Base-by-base conservation (phyloP, 805 yeast genomes). In the Pichia californica region DNA sequence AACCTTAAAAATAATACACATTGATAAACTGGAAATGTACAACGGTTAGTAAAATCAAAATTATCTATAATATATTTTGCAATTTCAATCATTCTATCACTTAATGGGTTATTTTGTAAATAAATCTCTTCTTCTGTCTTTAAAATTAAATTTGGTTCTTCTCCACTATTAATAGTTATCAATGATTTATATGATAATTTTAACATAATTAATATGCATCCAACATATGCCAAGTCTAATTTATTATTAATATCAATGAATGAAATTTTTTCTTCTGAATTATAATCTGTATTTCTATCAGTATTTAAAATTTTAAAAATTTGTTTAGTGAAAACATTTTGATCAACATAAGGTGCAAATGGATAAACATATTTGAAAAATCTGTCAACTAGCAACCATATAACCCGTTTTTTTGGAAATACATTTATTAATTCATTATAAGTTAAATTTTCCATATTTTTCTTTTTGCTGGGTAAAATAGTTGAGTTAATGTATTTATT, bases 51-150 rank as follows among this genome's bases (percentile, higher is more conserved):
- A 26, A 77, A 45, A 38, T 71, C 71, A 58, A 78, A 79, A 49
- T 75, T 79, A 45, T 73, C 71, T 36, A 79, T 54, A 51, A 83
- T 77, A 47, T 68, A 57, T 45, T 74, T 74, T 0, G 83, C 80
- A 20, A 70, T 71, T 41, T 63, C 70, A 30, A 74, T 66, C 15
- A 61, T 65, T 19, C 70, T 70, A 32, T 67, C 59, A n/a, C 69
- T 69, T 18, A 78, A 66, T 5, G 80, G 79, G 43, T 71, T 62
- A 3, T 59, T 37, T 29, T n/a, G 7, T 23, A 37, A 28, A 37
- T 37, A 37, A 28, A 37, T 37, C 19, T 33, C 44, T 5, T 26
- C 54, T 13, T 47, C 62, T 52, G 55, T 59, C 50, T 44, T 45
- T n/a, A n/a, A n/a, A 21, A 13, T 10, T 21, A 23, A 35, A 44